Conservation (phyloP, 805 yeast genomes). For the Blastobotrys americana region DNA sequence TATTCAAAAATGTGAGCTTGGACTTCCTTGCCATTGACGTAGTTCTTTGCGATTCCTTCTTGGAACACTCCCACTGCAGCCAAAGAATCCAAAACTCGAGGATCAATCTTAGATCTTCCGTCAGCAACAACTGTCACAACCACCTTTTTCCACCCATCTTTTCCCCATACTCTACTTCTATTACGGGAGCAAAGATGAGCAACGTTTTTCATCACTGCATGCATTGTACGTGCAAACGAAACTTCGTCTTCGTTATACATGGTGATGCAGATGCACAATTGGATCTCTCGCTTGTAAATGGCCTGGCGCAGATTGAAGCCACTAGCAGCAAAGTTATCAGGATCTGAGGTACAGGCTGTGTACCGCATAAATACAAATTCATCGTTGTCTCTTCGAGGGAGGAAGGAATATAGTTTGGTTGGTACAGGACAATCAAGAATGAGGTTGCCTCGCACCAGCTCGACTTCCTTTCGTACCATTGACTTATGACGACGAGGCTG, state of each 20-base stretch:
- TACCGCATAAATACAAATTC: conserved; percentile 96
- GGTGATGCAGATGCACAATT: conserved; percentile 84
- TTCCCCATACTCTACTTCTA: conserved; percentile 88
- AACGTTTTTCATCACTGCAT: conserved; percentile 87
- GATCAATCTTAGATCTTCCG: conserved; percentile 84
- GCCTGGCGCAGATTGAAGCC: conserved; percentile 87
- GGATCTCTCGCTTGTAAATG: conserved; percentile 84
- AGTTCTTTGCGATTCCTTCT: conserved; percentile 93
- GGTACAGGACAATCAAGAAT: conserved; percentile 94
- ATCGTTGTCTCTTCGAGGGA: conserved; percentile 82
- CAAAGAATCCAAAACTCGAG: conserved; percentile 76
- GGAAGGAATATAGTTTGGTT: conserved; percentile 70
- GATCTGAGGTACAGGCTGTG: conserved; percentile 92
- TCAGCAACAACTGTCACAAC: conserved; percentile 89
- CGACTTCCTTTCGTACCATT: conserved; percentile 62
- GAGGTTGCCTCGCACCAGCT: conserved; percentile 72
- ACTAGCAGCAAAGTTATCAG: conserved; percentile 69
- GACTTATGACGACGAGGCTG: conserved; percentile 62
- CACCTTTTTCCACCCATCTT: conserved; percentile 93
- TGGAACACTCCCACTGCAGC: conserved; percentile 97
- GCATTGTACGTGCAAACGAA: conserved; percentile 86
- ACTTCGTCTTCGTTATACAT: conserved; percentile 96
- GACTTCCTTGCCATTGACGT: conserved; percentile 85
- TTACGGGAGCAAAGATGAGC: conserved; percentile 78
- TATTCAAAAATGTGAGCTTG: conserved; percentile 92